Evolutionary conservation across 2,329 filamentous ascomycete species (phyloP).

Genomic region (Metarhizium album): DNA sequence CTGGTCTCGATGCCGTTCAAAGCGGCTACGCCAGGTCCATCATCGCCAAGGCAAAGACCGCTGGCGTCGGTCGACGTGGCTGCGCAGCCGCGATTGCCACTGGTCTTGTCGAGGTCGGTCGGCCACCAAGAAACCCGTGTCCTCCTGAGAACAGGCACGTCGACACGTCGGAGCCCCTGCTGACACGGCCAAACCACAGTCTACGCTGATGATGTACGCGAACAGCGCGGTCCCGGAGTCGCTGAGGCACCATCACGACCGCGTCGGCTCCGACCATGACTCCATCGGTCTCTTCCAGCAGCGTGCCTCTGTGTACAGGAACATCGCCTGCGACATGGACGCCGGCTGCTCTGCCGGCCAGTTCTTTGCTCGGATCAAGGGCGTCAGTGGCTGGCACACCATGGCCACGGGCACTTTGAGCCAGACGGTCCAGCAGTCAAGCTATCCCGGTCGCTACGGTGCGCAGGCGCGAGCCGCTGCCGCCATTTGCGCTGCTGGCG

Average conservation of each 20-base stretch:
- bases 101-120: conserved; percentile 12
- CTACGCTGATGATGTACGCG: conserved; percentile 11
- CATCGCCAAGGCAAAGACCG: conserved; percentile 10
- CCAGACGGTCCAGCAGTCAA: conserved; percentile 15
- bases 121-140: neutral
- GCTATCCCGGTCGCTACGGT: conserved; percentile 10
- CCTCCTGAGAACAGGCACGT: no score
- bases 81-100: conserved; percentile 13
- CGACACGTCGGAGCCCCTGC: no score
- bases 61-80: conserved; percentile 11
- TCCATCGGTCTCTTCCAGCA: conserved; percentile 16
- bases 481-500: conserved; percentile 11
- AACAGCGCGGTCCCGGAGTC: conserved; percentile 12
- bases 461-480: conserved; percentile 10
- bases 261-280: conserved; percentile 13
- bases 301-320: conserved; percentile 12
- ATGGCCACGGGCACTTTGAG: conserved; percentile 13
- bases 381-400: conserved; percentile 11
- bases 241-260: conserved; percentile 10
- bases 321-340: conserved; percentile 13
- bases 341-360: conserved; percentile 12
- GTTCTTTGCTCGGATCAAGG: conserved; percentile 12
- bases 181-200: no score
- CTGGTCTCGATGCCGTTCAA: conserved; percentile 11
- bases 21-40: conserved; percentile 11